These are phyloP conservation scores for Boletales sp. DNA, from an alignment of 768 basidiomycete species.

Conservation along the genomic window DNA sequence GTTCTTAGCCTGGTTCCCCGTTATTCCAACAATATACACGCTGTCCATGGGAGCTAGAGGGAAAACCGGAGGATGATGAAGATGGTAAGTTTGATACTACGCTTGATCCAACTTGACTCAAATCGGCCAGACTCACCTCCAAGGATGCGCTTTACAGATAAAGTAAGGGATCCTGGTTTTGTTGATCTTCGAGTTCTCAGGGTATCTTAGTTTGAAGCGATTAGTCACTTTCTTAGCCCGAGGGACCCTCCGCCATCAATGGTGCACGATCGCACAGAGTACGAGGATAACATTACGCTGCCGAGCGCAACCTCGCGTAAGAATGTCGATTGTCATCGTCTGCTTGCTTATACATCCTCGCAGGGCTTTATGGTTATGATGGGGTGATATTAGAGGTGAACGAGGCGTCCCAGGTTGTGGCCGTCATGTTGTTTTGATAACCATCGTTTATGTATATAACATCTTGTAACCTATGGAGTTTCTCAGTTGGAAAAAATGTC, in stretches of 20 bases:
- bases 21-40: conserved; percentile 89
- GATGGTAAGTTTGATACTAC: conserved; percentile 48
- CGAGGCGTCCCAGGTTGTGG: conserved; percentile 71
- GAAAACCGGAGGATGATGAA: conserved; percentile 76
- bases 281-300: conserved; percentile 65
- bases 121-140: conserved; percentile 61
- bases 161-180: conserved; percentile 38
- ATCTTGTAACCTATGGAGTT: conserved; percentile 1
- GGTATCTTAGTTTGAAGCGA: conserved; percentile 67
- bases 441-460: background rate
- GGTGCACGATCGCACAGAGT: conserved; percentile 75
- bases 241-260: conserved; percentile 75
- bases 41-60: conserved; percentile 87
- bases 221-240: conserved; percentile 73
- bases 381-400: conserved; percentile 79
- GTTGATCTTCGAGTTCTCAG: background rate
- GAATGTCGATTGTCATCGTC: conserved; percentile 24
- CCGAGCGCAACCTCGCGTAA: conserved; percentile 67
- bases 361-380: conserved; percentile 64
- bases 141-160: conserved; percentile 66
- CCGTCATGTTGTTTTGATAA: conserved; percentile 63
- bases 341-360: background rate
- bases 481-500: conserved; percentile 56
- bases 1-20: conserved; percentile 73
- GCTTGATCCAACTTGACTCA: background rate